Percentiles rank a stretch among this genome's conserved stretches.
These are phyloP conservation scores for Strobilomyces echinocephalus DNA, from an alignment of 768 basidiomycete species.

Conservation along the genomic window DNA sequence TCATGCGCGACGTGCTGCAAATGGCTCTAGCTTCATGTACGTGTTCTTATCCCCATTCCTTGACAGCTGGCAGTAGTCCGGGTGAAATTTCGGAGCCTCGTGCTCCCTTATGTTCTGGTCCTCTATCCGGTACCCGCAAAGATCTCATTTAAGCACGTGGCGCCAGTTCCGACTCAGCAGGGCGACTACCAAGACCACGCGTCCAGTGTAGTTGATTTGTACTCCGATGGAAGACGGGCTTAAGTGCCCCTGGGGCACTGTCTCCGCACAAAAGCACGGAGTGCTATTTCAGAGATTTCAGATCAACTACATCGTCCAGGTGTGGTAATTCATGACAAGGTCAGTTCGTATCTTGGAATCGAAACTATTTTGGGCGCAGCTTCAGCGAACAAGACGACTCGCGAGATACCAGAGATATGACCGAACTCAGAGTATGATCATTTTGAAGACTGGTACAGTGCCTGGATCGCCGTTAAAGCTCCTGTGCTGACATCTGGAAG, in stretches of 20 bases:
- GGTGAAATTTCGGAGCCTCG: too few relatives aligned
- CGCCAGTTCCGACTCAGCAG: constrained; percentile 41
- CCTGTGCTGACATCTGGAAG: too few relatives aligned
- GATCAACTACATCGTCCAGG: constrained; percentile 88
- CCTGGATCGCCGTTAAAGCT: too few relatives aligned
- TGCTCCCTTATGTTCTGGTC: too few relatives aligned
- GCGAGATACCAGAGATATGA: neutral
- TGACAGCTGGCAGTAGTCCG: too few relatives aligned
- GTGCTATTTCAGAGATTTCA: constrained; percentile 79
- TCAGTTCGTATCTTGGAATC: constrained; percentile 9
- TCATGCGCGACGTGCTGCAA: too few relatives aligned
- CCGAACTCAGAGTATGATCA: neutral
- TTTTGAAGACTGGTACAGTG: too few relatives aligned
- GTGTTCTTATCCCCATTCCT: too few relatives aligned
- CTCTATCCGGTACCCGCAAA: too few relatives aligned
- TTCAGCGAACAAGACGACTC: constrained; percentile 3
- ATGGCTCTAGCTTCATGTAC: too few relatives aligned
- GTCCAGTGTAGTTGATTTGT: constrained; percentile 43
- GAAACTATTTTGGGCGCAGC: neutral
- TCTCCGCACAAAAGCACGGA: constrained; percentile 88
- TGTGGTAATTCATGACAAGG: constrained; percentile 67
- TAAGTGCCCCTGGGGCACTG: constrained; percentile 61
- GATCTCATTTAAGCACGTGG: too few relatives aligned
- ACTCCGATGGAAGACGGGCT: neutral
- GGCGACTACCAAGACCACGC: constrained; percentile 82